Conservation (phyloP, 2,329 filamentous ascomycete species). For the Emydomyces testavorans region DNA sequence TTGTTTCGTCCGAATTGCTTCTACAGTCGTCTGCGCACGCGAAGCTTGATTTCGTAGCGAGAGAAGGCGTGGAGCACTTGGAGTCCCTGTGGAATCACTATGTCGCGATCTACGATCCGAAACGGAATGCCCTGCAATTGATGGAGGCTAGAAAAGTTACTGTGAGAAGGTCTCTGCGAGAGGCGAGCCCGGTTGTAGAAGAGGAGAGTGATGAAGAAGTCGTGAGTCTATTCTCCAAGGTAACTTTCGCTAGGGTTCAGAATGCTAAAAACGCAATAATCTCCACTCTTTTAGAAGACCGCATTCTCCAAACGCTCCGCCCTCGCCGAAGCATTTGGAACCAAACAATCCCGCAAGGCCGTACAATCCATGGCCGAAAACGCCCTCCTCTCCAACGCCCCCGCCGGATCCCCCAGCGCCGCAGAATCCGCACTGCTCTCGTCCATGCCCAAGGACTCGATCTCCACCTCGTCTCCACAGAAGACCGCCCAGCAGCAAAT, state of each 20-base stretch:
- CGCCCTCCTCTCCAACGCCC: slow-evolving; percentile 34
- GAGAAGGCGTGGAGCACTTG: slow-evolving; percentile 39
- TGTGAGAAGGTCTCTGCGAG: slow-evolving; percentile 40
- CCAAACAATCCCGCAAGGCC: slow-evolving; percentile 40
- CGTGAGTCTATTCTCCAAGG: slow-evolving; percentile 10
- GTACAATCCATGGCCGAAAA: slow-evolving; percentile 40
- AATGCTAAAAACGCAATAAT: too few relatives aligned
- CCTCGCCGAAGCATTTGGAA: slow-evolving; percentile 41
- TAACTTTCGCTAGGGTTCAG: too few relatives aligned
- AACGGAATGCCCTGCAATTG: slow-evolving; percentile 43
- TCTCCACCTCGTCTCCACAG: slow-evolving; percentile 24
- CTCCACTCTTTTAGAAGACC: slow-evolving; percentile 22
- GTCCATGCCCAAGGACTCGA: slow-evolving; percentile 29
- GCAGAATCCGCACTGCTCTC: slow-evolving; percentile 36
- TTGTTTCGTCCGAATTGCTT: slow-evolving; percentile 41
- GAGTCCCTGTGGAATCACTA: slow-evolving; percentile 49
- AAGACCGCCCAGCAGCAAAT: slow-evolving; percentile 32
- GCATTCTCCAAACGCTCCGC: slow-evolving; percentile 32
- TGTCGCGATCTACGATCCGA: slow-evolving; percentile 48
- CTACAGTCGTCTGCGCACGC: slow-evolving; percentile 51
- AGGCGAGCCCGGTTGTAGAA: slow-evolving; percentile 19
- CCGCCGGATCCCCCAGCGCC: slow-evolving; percentile 23
- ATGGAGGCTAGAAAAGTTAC: slow-evolving; percentile 45
- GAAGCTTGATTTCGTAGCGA: slow-evolving; percentile 48
- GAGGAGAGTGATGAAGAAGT: slow-evolving; percentile 21